A percentile compares a stretch with the other conserved stretches of the same genome.
phyloP scores from a whole-genome alignment of 176 grass and related monocot genomes.

The Musa itinerans region DNA sequence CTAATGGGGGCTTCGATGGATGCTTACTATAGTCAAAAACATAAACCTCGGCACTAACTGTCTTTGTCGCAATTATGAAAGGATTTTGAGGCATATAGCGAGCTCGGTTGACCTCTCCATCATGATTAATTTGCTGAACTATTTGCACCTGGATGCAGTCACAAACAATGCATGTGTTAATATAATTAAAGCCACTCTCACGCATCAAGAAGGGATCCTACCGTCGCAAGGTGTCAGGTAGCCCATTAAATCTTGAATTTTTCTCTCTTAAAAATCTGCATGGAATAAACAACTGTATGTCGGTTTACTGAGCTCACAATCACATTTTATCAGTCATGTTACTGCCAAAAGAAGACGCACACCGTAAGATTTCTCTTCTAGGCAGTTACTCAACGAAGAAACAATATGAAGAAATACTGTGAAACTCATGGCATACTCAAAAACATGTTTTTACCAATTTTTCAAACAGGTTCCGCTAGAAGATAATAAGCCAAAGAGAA shows the following conservation, averaged over 20 bases:
- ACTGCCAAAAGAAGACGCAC: too few relatives aligned
- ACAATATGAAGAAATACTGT: neutral
- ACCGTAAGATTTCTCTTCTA: too few relatives aligned
- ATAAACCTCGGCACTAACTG: slow-evolving; percentile 94
- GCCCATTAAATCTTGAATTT: neutral
- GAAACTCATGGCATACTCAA: neutral
- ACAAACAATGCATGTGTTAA: neutral
- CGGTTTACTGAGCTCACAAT: neutral
- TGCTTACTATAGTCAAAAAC: slow-evolving; percentile 99
- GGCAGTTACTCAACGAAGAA: neutral
- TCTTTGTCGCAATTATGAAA: slow-evolving; percentile 98
- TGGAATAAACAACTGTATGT: too few relatives aligned
- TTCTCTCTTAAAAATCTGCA: too few relatives aligned
- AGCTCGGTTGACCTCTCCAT: slow-evolving; percentile 92
- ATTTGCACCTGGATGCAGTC: slow-evolving; percentile 78
- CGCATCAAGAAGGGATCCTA: neutral
- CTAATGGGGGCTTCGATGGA: slow-evolving; percentile 89
- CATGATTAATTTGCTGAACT: slow-evolving; percentile 99
- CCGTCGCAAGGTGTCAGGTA: neutral
- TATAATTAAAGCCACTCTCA: neutral
- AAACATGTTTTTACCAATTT: neutral
- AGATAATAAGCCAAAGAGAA: neutral
- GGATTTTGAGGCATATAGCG: slow-evolving; percentile 99
- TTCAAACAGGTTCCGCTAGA: neutral
- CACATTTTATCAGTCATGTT: too few relatives aligned